phyloP scores from a whole-genome alignment of 2,329 filamentous ascomycete species.

The Pseudocercospora crystallina region DNA sequence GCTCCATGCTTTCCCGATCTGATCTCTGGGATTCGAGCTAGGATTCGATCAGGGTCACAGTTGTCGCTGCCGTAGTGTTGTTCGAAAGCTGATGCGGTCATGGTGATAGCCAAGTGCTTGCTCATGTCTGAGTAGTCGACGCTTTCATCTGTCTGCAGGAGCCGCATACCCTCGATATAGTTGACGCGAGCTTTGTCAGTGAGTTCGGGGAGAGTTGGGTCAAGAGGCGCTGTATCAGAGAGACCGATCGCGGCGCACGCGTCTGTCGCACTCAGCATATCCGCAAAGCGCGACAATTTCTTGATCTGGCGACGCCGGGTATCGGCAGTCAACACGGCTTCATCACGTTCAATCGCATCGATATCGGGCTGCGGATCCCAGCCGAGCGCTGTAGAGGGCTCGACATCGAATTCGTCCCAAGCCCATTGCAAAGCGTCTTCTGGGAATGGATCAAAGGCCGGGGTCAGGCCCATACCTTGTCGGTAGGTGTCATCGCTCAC shows the following conservation, averaged over 20 bases:
- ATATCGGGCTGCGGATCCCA: constrained; percentile 39
- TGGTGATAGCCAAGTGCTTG: constrained; percentile 35
- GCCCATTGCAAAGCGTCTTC: constrained; percentile 64
- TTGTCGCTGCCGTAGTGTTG: neutral
- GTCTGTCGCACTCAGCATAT: constrained; percentile 67
- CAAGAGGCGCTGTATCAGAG: constrained; percentile 47
- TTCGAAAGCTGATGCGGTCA: constrained; percentile 24
- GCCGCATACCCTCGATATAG: constrained; percentile 54
- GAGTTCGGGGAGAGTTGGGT: constrained; percentile 63
- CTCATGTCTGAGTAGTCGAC: constrained; percentile 46
- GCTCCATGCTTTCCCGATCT: neutral
- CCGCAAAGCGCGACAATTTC: constrained; percentile 56
- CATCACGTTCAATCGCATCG: neutral
- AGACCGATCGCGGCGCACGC: constrained; percentile 54
- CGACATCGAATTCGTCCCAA: constrained; percentile 66
- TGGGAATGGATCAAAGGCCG: constrained; percentile 47
- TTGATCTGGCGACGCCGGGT: constrained; percentile 37
- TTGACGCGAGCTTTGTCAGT: constrained; percentile 53
- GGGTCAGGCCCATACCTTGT: constrained; percentile 72
- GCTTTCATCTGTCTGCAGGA: constrained; percentile 54
- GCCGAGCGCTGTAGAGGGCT: constrained; percentile 22
- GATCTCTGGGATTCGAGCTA: constrained; percentile 6
- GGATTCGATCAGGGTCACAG: neutral
- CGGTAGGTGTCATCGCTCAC: constrained; percentile 78
- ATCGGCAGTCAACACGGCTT: neutral